phyloP scores from a whole-genome alignment of 306 rosid genomes.

The Vachellia collinsii region DNA sequence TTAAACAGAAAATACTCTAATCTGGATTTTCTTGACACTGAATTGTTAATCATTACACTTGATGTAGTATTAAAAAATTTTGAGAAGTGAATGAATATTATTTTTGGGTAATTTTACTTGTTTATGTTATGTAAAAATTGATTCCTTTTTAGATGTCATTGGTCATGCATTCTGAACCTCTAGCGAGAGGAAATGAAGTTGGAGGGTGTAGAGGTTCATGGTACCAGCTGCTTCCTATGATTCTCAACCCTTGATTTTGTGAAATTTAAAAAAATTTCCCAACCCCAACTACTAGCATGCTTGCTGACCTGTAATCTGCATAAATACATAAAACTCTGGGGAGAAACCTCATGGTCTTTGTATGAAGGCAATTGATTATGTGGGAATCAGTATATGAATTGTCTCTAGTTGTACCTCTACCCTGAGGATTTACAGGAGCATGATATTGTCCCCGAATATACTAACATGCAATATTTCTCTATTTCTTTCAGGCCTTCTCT shows the following conservation, averaged over 20 bases:
- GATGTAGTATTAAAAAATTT: neutral
- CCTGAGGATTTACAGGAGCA: neutral
- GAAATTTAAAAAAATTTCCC: neutral
- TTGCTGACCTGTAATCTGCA: neutral
- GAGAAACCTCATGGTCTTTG: neutral
- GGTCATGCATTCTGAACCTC: neutral
- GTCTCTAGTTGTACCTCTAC: neutral
- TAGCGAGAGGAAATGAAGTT: neutral
- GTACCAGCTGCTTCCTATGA: neutral
- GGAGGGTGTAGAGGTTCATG: neutral
- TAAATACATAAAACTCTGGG: neutral
- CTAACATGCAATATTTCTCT: slow-evolving; percentile 6
- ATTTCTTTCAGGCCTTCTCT: slow-evolving; percentile 79
- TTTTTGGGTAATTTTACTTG: neutral
- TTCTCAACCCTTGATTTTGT: slow-evolving; percentile 15
- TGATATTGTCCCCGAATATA: slow-evolving; percentile 25
- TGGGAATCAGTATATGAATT: neutral
- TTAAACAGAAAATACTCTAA: neutral
- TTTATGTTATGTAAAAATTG: slow-evolving; percentile 2
- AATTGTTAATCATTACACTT: neutral
- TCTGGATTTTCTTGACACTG: neutral
- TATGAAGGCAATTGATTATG: slow-evolving; percentile 21
- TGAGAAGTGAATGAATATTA: neutral
- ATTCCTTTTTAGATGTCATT: neutral
- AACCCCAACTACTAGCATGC: slow-evolving; percentile 2